phyloP scores from a whole-genome alignment of 192 early-diverging fungal species.

The Umbelopsis sp. region DNA sequence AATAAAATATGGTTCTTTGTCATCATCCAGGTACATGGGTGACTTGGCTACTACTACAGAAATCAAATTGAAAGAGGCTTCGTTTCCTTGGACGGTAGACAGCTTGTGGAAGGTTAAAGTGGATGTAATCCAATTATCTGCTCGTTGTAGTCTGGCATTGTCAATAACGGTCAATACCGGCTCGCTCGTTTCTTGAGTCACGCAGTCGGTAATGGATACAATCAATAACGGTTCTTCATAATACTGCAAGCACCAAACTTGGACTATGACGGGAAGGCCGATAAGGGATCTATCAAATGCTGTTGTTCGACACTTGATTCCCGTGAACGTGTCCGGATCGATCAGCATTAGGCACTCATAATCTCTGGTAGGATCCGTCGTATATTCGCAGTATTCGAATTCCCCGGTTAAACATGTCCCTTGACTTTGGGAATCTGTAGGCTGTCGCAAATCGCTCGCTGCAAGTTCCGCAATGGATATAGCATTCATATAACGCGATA shows the following conservation, averaged over 20 bases:
- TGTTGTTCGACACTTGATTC: conserved; percentile 3
- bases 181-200: not conserved
- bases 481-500: not conserved
- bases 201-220: not conserved
- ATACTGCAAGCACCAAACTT: not conserved
- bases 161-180: not conserved
- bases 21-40: not conserved
- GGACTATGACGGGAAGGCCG: not conserved
- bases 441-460: not conserved
- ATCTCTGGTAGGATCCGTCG: not conserved
- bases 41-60: not conserved
- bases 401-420: not conserved
- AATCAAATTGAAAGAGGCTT: not conserved
- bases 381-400: not conserved
- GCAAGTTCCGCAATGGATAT: not conserved
- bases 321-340: not conserved
- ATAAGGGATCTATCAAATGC: not conserved
- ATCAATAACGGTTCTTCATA: not conserved
- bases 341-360: conserved; percentile 8
- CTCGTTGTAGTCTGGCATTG: not conserved
- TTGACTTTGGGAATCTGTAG: not conserved
- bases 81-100: not conserved
- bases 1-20: not conserved
- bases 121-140: not conserved
- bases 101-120: not conserved